These are phyloP conservation scores for Gnaphalium uliginosum DNA, from an alignment of 129 eudicot genomes.

Conservation along the genomic window DNA sequence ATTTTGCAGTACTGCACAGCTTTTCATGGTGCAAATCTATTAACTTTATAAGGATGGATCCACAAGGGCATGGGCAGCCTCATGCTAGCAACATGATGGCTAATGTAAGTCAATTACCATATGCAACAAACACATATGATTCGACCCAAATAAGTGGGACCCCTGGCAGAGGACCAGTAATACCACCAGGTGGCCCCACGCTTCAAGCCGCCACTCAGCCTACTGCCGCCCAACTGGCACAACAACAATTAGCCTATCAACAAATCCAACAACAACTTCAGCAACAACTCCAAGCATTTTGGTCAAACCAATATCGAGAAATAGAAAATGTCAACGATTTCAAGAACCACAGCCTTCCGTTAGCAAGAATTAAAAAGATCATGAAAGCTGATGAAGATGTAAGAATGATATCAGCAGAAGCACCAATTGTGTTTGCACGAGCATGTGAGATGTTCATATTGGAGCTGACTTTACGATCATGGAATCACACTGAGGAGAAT, in stretches of 20 bases:
- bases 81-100: slow-evolving; percentile 44
- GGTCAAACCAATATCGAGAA: slow-evolving; percentile 68
- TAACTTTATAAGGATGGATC: slow-evolving; percentile 52
- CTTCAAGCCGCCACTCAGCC: slow-evolving; percentile 45
- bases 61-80: slow-evolving; percentile 67
- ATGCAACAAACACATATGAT: slow-evolving; percentile 48
- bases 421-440: slow-evolving; percentile 75
- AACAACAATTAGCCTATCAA: slow-evolving; percentile 63
- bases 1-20: slow-evolving; percentile 9
- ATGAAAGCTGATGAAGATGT: slow-evolving; percentile 93
- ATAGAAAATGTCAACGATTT: slow-evolving; percentile 66
- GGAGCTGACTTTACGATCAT: slow-evolving; percentile 72
- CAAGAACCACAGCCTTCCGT: slow-evolving; percentile 86
- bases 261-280: slow-evolving; percentile 68
- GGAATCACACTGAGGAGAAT: slow-evolving; percentile 85
- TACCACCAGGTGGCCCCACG: slow-evolving; percentile 42
- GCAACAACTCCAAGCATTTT: slow-evolving; percentile 65
- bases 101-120: slow-evolving; percentile 50
- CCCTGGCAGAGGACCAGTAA: slow-evolving; percentile 42
- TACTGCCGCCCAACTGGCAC: slow-evolving; percentile 52
- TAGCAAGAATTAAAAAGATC: slow-evolving; percentile 85
- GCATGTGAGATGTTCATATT: slow-evolving; percentile 82
- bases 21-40: background rate
- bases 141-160: slow-evolving; percentile 49
- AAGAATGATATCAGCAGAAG: slow-evolving; percentile 83